Conservation (phyloP, 2,329 filamentous ascomycete species). For the Colletotrichum chrysophilum region DNA sequence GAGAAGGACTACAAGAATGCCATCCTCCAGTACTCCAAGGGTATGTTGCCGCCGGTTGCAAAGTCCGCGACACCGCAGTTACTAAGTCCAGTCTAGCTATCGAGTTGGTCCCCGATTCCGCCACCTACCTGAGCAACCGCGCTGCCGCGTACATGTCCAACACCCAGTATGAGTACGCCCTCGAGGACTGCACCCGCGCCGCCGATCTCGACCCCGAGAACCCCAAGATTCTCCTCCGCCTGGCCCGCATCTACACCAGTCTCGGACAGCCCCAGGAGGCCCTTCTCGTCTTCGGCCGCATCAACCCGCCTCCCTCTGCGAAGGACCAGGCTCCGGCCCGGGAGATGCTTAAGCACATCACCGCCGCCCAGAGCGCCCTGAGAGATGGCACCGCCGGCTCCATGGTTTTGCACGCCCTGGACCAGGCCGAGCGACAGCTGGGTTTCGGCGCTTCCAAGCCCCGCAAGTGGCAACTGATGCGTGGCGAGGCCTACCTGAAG, state of each 20-base stretch:
- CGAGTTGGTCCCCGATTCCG: constrained; percentile 81
- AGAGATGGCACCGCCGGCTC: constrained; percentile 79
- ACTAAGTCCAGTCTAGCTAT: constrained; percentile 68
- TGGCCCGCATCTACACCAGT: constrained; percentile 88
- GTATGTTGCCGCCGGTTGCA: constrained; percentile 51
- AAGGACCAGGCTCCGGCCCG: constrained; percentile 86
- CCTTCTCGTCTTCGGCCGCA: constrained; percentile 79
- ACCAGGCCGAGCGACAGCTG: constrained; percentile 85
- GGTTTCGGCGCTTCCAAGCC: constrained; percentile 79
- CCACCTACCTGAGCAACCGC: constrained; percentile 93
- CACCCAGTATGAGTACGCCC: constrained; percentile 76
- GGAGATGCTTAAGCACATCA: constrained; percentile 84
- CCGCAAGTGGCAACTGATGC: constrained; percentile 92
- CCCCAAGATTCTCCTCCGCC: constrained; percentile 83
- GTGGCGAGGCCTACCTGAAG: constrained; percentile 88
- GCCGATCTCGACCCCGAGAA: constrained; percentile 86
- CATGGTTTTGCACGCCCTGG: constrained; percentile 90
- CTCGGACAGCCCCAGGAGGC: constrained; percentile 89
- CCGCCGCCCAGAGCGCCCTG: constrained; percentile 79
- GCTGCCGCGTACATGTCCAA: constrained; percentile 94
- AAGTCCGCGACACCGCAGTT: neutral
- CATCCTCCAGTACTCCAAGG: constrained; percentile 93
- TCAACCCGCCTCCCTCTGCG: constrained; percentile 78
- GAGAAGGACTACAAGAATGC: constrained; percentile 87
- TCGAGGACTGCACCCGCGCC: constrained; percentile 86